phyloP scores from a whole-genome alignment of 108 stramenopile genomes.

The Epithemia pelagica region DNA sequence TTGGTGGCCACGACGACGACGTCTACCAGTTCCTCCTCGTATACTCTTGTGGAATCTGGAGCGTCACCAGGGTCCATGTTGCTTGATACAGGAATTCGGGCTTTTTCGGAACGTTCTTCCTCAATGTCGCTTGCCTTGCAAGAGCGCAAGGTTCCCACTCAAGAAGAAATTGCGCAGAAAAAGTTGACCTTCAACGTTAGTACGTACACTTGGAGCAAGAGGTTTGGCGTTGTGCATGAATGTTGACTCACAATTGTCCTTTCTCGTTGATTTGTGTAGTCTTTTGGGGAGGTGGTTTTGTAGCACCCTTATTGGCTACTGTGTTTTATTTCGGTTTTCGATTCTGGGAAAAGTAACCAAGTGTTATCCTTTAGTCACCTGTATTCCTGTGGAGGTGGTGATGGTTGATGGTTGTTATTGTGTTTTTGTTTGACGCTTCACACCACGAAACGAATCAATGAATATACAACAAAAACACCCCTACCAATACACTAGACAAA shows the following conservation, averaged over 20 bases:
- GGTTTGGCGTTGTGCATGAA: too few relatives aligned
- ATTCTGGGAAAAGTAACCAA: constrained; percentile 76
- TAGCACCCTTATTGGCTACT: constrained; percentile 81
- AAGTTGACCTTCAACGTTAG: constrained; percentile 69
- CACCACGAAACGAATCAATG: too few relatives aligned
- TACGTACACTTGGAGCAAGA: too few relatives aligned
- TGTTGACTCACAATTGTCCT: too few relatives aligned
- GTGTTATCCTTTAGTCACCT: not conserved
- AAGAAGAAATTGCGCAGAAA: constrained; percentile 77
- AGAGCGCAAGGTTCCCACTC: constrained; percentile 71
- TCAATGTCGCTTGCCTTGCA: constrained; percentile 40
- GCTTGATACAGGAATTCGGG: too few relatives aligned
- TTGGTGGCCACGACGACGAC: not conserved
- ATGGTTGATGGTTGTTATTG: not conserved
- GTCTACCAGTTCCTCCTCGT: not conserved
- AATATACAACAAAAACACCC: not conserved
- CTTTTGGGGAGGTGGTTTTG: constrained; percentile 81
- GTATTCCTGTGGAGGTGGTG: not conserved
- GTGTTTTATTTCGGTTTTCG: constrained; percentile 77
- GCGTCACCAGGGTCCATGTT: too few relatives aligned
- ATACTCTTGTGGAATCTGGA: too few relatives aligned
- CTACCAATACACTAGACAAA: not conserved
- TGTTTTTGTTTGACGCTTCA: too few relatives aligned
- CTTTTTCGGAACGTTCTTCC: too few relatives aligned
- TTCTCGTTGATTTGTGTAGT: too few relatives aligned